Percentiles rank a stretch among this genome's conserved stretches.
These are phyloP conservation scores for Cokeromyces recurvatus DNA, from an alignment of 371 early-diverging fungal genomes.

Conservation along the genomic window DNA sequence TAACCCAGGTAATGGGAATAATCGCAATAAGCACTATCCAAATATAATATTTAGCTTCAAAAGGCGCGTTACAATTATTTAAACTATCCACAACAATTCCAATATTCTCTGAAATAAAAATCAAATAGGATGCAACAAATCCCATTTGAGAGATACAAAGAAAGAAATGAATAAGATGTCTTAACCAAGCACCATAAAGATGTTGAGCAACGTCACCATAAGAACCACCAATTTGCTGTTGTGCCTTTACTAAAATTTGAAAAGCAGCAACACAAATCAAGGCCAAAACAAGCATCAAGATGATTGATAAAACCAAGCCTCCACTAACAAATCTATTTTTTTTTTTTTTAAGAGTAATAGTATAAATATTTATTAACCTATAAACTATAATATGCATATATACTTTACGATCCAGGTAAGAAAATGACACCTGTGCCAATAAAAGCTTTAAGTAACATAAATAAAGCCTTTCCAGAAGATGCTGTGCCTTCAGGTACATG, in stretches of 20 bases:
- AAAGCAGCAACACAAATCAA: slow-evolving; percentile 27
- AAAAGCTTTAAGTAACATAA: slow-evolving; percentile 72
- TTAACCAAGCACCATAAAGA: slow-evolving; percentile 65
- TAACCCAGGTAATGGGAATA: slow-evolving; percentile 75
- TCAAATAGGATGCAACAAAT: slow-evolving; percentile 77
- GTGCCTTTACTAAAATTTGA: slow-evolving; percentile 26
- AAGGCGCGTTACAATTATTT: slow-evolving; percentile 51
- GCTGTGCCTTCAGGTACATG: slow-evolving; percentile 44
- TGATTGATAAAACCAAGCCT: slow-evolving; percentile 33
- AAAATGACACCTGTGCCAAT: slow-evolving; percentile 69
- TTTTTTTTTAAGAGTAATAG: neutral
- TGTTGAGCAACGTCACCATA: slow-evolving; percentile 76
- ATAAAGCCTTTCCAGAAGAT: slow-evolving; percentile 59
- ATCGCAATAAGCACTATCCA: slow-evolving; percentile 64
- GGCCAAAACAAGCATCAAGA: slow-evolving; percentile 30
- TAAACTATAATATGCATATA: neutral
- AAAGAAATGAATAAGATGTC: slow-evolving; percentile 58
- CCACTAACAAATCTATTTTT: slow-evolving; percentile 39
- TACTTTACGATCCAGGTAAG: slow-evolving; percentile 58
- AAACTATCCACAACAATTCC: slow-evolving; percentile 59
- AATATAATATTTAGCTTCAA: slow-evolving; percentile 57
- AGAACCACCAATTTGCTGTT: slow-evolving; percentile 54
- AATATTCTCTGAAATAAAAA: slow-evolving; percentile 81
- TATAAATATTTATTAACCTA: neutral
- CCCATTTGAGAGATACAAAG: slow-evolving; percentile 78